phyloP scores from a whole-genome alignment of 805 yeast genomes.

The Blastobotrys peoriensis region DNA sequence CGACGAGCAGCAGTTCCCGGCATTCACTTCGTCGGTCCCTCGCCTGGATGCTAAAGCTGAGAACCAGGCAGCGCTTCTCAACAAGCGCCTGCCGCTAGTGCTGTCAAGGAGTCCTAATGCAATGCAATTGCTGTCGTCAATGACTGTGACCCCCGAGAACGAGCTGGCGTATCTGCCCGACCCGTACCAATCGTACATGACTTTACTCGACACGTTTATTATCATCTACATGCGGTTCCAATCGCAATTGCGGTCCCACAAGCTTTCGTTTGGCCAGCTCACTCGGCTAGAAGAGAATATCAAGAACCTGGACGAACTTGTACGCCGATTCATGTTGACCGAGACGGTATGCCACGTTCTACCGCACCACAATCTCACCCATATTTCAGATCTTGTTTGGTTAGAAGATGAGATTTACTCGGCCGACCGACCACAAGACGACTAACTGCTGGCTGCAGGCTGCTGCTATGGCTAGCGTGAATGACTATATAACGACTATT shows the following conservation, averaged over 20 bases:
- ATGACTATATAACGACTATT: too few species aligned
- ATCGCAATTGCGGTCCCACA: conserved; percentile 1
- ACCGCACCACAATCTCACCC: background rate
- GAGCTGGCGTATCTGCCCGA: conserved; percentile 17
- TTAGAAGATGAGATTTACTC: background rate
- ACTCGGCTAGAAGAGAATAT: conserved; percentile 5
- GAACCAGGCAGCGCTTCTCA: background rate
- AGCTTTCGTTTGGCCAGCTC: conserved; percentile 3
- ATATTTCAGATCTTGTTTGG: background rate
- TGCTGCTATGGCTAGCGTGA: too few species aligned
- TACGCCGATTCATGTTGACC: background rate
- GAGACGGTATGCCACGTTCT: background rate
- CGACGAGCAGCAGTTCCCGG: background rate
- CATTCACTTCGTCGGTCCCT: background rate
- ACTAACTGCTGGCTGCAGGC: too few species aligned
- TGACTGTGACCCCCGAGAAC: conserved; percentile 8
- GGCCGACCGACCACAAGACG: too few species aligned
- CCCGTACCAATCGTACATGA: conserved; percentile 12
- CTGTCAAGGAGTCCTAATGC: conserved; percentile 6
- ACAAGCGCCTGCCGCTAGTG: background rate
- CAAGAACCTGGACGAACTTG: conserved; percentile 3
- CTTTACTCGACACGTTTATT: conserved; percentile 13
- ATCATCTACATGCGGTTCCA: conserved; percentile 5
- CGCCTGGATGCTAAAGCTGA: background rate
- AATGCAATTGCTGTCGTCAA: conserved; percentile 2